Base-by-base conservation (phyloP, 2,329 filamentous ascomycete genomes). In the Arthrobotrys sinensis region DNA sequence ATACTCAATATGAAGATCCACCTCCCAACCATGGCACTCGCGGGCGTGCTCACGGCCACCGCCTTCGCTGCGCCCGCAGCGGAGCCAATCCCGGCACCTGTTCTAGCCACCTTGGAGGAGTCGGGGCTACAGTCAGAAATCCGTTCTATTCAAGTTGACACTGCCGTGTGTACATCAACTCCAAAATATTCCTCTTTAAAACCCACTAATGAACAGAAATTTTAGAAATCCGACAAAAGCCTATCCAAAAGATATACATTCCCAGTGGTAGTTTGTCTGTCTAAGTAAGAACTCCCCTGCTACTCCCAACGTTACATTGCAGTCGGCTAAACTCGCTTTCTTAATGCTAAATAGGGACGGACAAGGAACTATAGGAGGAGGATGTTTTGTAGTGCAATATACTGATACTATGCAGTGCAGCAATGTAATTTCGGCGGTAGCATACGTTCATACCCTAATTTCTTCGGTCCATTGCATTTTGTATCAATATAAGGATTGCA, bases 331-430 rank as follows among this genome's bases (percentile, higher is more conserved):
- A 8, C 4, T 10, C 14, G 3, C n/a, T 28, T 12, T 32, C n/a
- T 43, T 28, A n/a, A n/a, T n/a, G n/a, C n/a, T n/a, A 21, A 43
- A 62, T 11, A 62, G 55, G 2, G 38, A 62, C 19, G 36, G n/a
- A 8, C 4, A n/a, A n/a, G n/a, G n/a, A n/a, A n/a, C n/a, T n/a
- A n/a, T 36, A 11, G 55, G 55, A 12, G 45, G 45, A n/a, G 34
- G n/a, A 43, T 62, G 55, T 36, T 5, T 5, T 10, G 11, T 45
- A 0, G 16, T 45, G 10, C 19, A 14, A 8, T 45, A 43, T 5
- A 62, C 55, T 5, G 36, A 38, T 38, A n/a, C 11, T 10, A 32
- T 4, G 16, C 1, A 24, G 14, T 62, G 55, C 10, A 28, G 4
- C 14, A 45, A 28, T 24, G 12, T 62, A 12, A 16, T n/a, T 11